Evolutionary conservation across 1,284 basidiomycete genomes (phyloP), one percentile per base, ranked within the genome.

Genomic region (Malassezia furfur): DNA sequence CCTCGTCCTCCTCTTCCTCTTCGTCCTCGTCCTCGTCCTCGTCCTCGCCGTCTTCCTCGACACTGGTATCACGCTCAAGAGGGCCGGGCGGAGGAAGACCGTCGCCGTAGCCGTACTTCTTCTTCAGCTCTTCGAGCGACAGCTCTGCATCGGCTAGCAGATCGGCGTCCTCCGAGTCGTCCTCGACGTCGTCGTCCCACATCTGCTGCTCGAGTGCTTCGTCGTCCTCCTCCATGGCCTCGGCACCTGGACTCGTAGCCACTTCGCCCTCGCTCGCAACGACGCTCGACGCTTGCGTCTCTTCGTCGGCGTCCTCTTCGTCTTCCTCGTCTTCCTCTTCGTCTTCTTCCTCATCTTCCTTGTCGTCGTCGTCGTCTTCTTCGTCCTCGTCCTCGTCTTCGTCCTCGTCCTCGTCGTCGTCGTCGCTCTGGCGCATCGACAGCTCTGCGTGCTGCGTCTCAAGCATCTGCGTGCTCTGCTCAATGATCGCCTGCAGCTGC

Each of bases 401-500:
- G 12, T 28, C 15, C 3, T 52, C 50, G 38, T 53, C 57, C 28
- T 60, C 63, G 11, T 47, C 48, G 8, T 32, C 44, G 36, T 48
- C 66, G 22, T 70, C 71, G 30, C 47, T 48, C 4, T 62, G 63
- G 11, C 66, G 59, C 10, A 69, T 67, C 2, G 64, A 70, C 48
- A 51, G 63, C 15, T 71, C 72, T 11, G 63, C 52, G 31, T 60
- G 74, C 52, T 67, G 91, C 7, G 86, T 85, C 68, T 87, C 85
- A 55, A 96, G 78, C 64, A 94, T 83, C 50, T 86, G 84, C 0
- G 87, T 87, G 39, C 89, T 93, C 68, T 93, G 85, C 74, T 90
- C 83, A 36, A 96, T 78, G 63, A 96, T 89, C 3, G 85, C 87
- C 73, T 91, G 87, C 25, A 96, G 80, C 77, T 94, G 91, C 64